Evolutionary conservation across 345 rosid species (phyloP), one percentile per base, ranked within the genome.

Genomic region (Camelina laxa): DNA sequence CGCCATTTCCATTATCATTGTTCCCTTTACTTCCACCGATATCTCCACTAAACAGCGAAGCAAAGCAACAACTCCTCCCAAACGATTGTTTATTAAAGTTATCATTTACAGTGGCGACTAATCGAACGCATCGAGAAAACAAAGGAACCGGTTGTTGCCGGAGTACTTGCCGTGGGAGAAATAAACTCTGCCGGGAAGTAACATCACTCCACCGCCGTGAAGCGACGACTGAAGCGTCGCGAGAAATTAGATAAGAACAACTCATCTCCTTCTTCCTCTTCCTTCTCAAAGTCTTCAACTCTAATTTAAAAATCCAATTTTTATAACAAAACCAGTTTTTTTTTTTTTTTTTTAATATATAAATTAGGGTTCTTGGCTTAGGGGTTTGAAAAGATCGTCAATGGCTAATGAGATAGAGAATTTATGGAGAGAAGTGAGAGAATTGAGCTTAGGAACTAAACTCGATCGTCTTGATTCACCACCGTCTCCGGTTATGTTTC

Each of bases 351-450:
- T 9, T 51, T 7, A 2, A 19, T 35, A 35, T 9, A 30, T 41
- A 69, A 17, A 69, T 69, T 76, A 76, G 80, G 79, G 79, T 62
- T 75, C 57, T 13, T 60, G 68, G 60, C 22, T 31, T 47, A 45
- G 78, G 36, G 68, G 0, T 75, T 49, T 50, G 11, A 19, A 31
- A 27, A 16, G 31, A 70, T 49, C 30, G 31, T 22, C 48, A 4
- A 77, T 65, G 77, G 72, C 62, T 12, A 73, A 69, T 33, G 82
- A 76, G 60, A 81, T 86, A 60, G 73, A 86, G 4, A 73, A 63
- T 9, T 65, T 91, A 15, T 91, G 96, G 94, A 79, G 78, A 54
- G 97, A 91, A 74, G 88, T 85, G 57, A 86, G 98, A 45, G 96
- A 89, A 69, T 67, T 93, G 7, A 81, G 62, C 50, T 71, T 66